Percentiles rank a stretch among this genome's conserved stretches.
phyloP scores from a whole-genome alignment of 176 grass and related monocot species.

The Avena insularis region DNA sequence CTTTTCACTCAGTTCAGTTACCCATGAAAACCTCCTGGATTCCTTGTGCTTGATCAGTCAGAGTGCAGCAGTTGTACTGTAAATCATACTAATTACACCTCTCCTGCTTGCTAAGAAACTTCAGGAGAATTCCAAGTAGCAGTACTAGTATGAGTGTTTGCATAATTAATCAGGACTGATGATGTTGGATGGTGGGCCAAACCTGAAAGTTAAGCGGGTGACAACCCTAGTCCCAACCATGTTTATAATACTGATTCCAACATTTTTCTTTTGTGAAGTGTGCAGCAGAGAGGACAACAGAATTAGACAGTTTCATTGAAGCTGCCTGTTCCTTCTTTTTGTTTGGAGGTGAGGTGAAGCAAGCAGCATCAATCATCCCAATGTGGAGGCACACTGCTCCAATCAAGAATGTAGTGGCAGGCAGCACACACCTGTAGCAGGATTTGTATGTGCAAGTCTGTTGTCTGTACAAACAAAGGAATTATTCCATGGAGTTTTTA shows the following conservation, averaged over 20 bases:
- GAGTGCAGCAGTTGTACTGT: slow-evolving; percentile 1
- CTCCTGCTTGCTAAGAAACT: slow-evolving; percentile 27
- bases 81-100: neutral
- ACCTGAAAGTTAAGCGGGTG: slow-evolving; percentile 49
- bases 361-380: slow-evolving; percentile 48
- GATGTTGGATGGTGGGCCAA: slow-evolving; percentile 44
- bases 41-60: slow-evolving; percentile 49
- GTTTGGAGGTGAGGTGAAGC: slow-evolving; percentile 51
- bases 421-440: neutral
- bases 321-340: slow-evolving; percentile 61
- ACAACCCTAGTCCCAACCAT: slow-evolving; percentile 59
- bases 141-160: neutral
- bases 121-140: slow-evolving; percentile 26
- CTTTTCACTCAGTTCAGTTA: slow-evolving; percentile 51
- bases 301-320: slow-evolving; percentile 57
- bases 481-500: neutral
- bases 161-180: slow-evolving; percentile 46
- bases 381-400: slow-evolving; percentile 48
- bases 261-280: slow-evolving; percentile 33
- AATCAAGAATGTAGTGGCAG: slow-evolving; percentile 46
- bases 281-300: slow-evolving; percentile 56
- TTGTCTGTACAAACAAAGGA: neutral
- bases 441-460: slow-evolving; percentile 16
- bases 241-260: slow-evolving; percentile 58
- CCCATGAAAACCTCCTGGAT: slow-evolving; percentile 49